phyloP scores from a whole-genome alignment of 495 filamentous ascomycete genomes.

The Aspergillus wentii region DNA sequence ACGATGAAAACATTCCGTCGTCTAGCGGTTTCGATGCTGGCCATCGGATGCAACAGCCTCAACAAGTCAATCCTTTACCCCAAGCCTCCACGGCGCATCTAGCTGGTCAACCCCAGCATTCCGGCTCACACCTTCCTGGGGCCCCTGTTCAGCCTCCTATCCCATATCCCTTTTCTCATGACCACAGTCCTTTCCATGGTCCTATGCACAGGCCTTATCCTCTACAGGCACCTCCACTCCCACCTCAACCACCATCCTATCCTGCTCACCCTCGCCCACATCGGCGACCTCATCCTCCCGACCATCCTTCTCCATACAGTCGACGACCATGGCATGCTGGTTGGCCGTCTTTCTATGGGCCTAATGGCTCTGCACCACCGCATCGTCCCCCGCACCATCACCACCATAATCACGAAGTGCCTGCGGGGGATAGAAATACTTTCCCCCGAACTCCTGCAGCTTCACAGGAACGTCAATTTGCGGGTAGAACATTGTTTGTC shows the following conservation, averaged over 20 bases:
- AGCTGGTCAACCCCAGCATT: neutral
- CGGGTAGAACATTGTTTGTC: conserved; percentile 79
- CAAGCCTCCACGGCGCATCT: neutral
- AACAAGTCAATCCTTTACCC: no score
- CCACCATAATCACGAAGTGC: neutral
- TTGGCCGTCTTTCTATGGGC: neutral
- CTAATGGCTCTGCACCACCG: neutral
- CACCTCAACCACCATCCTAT: neutral
- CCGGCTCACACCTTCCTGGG: neutral
- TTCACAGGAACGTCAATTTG: conserved; percentile 46
- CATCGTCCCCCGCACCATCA: neutral
- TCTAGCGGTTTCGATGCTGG: no score
- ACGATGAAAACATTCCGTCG: no score
- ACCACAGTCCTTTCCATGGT: neutral
- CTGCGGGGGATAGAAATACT: neutral
- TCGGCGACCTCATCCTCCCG: neutral
- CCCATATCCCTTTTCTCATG: conserved; percentile 1
- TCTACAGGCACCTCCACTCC: neutral
- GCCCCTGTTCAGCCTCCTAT: no score
- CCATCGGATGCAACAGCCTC: no score
- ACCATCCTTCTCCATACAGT: conserved; percentile 2
- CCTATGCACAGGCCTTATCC: no score
- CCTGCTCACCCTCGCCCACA: conserved; percentile 4
- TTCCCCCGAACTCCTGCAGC: neutral
- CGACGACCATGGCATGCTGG: conserved; percentile 1